Percentiles rank a stretch among this genome's conserved stretches.
phyloP scores from a whole-genome alignment of 1,284 basidiomycete species.

The Ustilago bromivora region DNA sequence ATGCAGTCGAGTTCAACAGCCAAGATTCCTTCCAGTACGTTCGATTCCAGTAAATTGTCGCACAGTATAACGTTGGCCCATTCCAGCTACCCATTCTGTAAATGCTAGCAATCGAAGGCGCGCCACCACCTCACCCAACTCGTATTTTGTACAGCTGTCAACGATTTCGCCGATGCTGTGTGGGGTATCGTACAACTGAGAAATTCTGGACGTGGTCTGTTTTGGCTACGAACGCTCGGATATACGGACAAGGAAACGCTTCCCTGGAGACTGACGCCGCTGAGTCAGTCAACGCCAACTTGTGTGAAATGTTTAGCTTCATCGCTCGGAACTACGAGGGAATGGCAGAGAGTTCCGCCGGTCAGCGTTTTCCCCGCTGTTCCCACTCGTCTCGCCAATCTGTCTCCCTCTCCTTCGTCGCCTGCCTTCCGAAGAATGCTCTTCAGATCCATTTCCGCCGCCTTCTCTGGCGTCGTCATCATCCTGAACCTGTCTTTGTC shows the following conservation, averaged over 20 bases:
- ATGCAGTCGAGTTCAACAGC: slow-evolving; percentile 8
- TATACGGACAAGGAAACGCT: too few relatives aligned
- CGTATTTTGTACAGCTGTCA: background rate
- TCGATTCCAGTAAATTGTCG: slow-evolving; percentile 8
- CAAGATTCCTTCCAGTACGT: slow-evolving; percentile 23
- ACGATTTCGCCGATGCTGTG: background rate
- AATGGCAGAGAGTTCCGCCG: slow-evolving; percentile 37
- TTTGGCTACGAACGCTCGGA: too few relatives aligned
- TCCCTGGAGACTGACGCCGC: too few relatives aligned
- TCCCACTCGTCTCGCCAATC: slow-evolving; percentile 6
- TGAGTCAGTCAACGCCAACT: background rate
- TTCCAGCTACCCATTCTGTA: background rate
- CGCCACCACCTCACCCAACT: background rate
- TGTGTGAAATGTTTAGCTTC: background rate
- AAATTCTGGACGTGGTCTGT: too few relatives aligned
- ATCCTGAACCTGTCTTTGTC: slow-evolving; percentile 6
- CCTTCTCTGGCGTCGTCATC: background rate
- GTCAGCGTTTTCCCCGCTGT: background rate
- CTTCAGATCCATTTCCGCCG: slow-evolving; percentile 12
- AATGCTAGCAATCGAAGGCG: slow-evolving; percentile 8
- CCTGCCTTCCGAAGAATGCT: slow-evolving; percentile 17
- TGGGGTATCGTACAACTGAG: background rate
- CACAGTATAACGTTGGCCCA: background rate
- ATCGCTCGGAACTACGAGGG: slow-evolving; percentile 29
- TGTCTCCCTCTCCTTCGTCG: slow-evolving; percentile 20